phyloP scores from a whole-genome alignment of 805 yeast genomes.

The Metschnikowia chrysomelidarum region DNA sequence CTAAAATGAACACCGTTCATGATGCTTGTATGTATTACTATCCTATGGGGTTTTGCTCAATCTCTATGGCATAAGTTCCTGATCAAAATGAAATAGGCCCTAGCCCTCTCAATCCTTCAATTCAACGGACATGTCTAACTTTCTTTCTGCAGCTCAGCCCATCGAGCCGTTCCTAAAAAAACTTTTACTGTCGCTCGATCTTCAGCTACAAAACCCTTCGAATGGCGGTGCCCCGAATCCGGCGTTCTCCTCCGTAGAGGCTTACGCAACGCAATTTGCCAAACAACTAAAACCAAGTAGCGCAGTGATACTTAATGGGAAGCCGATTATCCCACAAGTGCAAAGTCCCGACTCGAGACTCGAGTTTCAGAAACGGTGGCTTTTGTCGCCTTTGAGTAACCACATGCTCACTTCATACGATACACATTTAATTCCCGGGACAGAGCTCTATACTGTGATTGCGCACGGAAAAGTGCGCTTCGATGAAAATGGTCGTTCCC shows the following conservation, averaged over 20 bases:
- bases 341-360: constrained; percentile 31
- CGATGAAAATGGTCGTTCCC: constrained; percentile 72
- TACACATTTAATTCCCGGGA: constrained; percentile 65
- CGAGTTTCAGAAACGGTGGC: constrained; percentile 59
- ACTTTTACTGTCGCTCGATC: constrained; percentile 34
- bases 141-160: constrained; percentile 30
- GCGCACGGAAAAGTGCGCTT: constrained; percentile 64
- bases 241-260: constrained; percentile 32
- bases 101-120: too few species aligned
- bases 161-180: constrained; percentile 41
- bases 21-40: constrained; percentile 32
- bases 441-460: constrained; percentile 51
- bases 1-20: constrained; percentile 14
- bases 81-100: too few species aligned
- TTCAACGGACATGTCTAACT: constrained; percentile 7
- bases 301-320: constrained; percentile 58
- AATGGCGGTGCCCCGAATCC: constrained; percentile 14
- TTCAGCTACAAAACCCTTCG: constrained; percentile 29
- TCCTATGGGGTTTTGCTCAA: too few species aligned
- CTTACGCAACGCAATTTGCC: constrained; percentile 44
- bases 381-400: constrained; percentile 53
- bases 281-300: constrained; percentile 51
- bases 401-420: constrained; percentile 66
- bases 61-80: too few species aligned
- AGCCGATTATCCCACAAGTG: constrained; percentile 43